Evolutionary conservation across 2,329 filamentous ascomycete species (phyloP).

Genomic region (Neofusicoccum kwambonambiense): DNA sequence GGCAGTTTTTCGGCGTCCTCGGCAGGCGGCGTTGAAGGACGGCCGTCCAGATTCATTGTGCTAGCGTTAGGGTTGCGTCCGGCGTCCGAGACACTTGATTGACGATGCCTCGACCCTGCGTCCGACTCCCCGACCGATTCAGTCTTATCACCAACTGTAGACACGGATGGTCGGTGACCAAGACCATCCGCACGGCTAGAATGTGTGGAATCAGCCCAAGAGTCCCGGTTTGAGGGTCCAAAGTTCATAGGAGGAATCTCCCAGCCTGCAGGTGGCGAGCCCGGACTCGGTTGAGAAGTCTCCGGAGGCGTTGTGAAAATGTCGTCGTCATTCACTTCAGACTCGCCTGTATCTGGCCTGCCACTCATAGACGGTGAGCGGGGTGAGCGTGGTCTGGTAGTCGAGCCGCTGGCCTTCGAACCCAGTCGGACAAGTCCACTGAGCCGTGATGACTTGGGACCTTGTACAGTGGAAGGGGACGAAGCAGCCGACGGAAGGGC

Average conservation of each 20-base stretch:
- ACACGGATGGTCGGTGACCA: slow-evolving; percentile 30
- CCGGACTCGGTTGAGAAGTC: slow-evolving; percentile 38
- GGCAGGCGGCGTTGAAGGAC: slow-evolving; percentile 26
- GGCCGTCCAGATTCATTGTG: slow-evolving; percentile 16
- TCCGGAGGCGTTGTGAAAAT: slow-evolving; percentile 49
- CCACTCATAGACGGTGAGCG: slow-evolving; percentile 29
- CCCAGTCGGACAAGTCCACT: slow-evolving; percentile 34
- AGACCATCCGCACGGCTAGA: slow-evolving; percentile 26
- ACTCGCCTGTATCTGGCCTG: slow-evolving; percentile 24
- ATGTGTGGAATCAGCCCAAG: neutral
- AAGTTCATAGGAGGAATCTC: slow-evolving; percentile 34
- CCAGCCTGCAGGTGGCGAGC: slow-evolving; percentile 29
- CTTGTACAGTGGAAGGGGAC: slow-evolving; percentile 1
- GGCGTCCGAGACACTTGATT: slow-evolving; percentile 22
- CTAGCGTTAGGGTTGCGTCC: neutral
- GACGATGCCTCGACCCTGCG: slow-evolving; percentile 30
- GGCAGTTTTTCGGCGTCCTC: slow-evolving; percentile 24
- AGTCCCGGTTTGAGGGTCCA: slow-evolving; percentile 23
- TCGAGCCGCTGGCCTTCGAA: slow-evolving; percentile 35
- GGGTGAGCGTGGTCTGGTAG: slow-evolving; percentile 26
- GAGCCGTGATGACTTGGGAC: slow-evolving; percentile 26
- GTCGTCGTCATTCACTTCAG: slow-evolving; percentile 36
- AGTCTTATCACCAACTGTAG: slow-evolving; percentile 29
- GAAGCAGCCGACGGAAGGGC: slow-evolving; percentile 3
- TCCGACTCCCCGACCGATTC: slow-evolving; percentile 33